A percentile compares a stretch with the other conserved stretches of the same genome.
These are phyloP conservation scores for Lepidium sativum DNA, from an alignment of 345 rosid genomes.

Conservation along the genomic window DNA sequence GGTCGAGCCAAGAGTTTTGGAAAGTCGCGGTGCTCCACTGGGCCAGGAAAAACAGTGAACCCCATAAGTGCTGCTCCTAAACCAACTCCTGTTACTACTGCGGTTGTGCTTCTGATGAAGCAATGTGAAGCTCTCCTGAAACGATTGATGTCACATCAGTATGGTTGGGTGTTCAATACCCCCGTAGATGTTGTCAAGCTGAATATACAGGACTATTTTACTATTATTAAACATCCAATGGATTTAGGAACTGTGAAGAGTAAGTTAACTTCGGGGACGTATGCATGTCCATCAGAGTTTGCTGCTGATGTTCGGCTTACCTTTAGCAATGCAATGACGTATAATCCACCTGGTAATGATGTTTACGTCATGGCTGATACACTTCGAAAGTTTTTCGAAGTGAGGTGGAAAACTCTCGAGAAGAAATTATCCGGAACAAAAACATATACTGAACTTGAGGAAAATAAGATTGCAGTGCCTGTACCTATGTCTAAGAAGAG, in stretches of 20 bases:
- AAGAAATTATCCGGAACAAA: constrained; percentile 45
- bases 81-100: constrained; percentile 24
- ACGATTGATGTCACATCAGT: constrained; percentile 59
- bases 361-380: constrained; percentile 64
- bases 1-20: constrained; percentile 23
- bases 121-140: constrained; percentile 56
- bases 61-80: constrained; percentile 7
- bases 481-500: constrained; percentile 38
- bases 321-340: constrained; percentile 71
- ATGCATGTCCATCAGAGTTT: constrained; percentile 49
- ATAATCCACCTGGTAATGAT: constrained; percentile 75
- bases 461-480: background rate
- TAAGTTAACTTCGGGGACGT: constrained; percentile 47
- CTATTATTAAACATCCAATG: constrained; percentile 78
- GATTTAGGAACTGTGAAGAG: constrained; percentile 79
- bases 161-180: constrained; percentile 57
- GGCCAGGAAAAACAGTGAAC: constrained; percentile 37
- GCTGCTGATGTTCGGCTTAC: constrained; percentile 79
- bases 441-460: background rate
- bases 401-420: constrained; percentile 71
- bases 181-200: constrained; percentile 76
- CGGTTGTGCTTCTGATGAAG: constrained; percentile 43
- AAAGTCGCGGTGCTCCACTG: constrained; percentile 46
- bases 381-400: constrained; percentile 58
- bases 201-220: constrained; percentile 69